A percentile compares a stretch with the other conserved stretches of the same genome.
Evolutionary conservation across 176 grass and related monocot species (phyloP).

Genomic region (Cenchrus purpureus): DNA sequence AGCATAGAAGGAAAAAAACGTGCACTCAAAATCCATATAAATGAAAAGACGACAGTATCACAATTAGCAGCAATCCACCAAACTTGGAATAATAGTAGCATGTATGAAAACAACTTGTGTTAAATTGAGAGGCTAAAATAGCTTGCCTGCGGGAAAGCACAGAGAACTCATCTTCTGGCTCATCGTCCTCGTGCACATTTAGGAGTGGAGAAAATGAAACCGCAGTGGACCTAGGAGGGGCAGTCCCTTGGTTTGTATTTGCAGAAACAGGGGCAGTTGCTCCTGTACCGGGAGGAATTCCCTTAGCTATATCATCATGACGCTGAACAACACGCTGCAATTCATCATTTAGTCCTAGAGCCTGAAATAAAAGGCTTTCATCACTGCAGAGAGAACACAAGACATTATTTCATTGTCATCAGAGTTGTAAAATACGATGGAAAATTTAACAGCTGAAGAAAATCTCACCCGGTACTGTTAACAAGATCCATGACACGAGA

Average conservation of each 20-base stretch:
- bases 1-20: not conserved
- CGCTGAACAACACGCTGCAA: constrained; percentile 87
- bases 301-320: constrained; percentile 84
- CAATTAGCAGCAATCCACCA: not conserved
- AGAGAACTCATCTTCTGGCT: constrained; percentile 76
- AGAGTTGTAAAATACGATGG: constrained; percentile 19
- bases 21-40: not conserved
- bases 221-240: constrained; percentile 53
- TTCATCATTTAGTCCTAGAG: constrained; percentile 90
- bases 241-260: constrained; percentile 49
- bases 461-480: constrained; percentile 74
- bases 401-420: not conserved
- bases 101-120: constrained; percentile 15
- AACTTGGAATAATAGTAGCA: constrained; percentile 33
- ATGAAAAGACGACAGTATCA: constrained; percentile 1
- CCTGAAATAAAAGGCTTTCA: constrained; percentile 85
- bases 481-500: constrained; percentile 82
- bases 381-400: constrained; percentile 68
- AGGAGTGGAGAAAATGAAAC: constrained; percentile 73
- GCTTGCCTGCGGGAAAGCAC: constrained; percentile 78
- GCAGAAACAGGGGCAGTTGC: constrained; percentile 41
- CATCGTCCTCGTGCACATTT: constrained; percentile 82
- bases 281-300: constrained; percentile 37
- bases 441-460: constrained; percentile 19
- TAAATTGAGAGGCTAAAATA: not conserved